A percentile compares a stretch with the other conserved stretches of the same genome.
These are phyloP conservation scores for Brassica hybrid DNA, from an alignment of 441 rosid genomes.

Conservation along the genomic window DNA sequence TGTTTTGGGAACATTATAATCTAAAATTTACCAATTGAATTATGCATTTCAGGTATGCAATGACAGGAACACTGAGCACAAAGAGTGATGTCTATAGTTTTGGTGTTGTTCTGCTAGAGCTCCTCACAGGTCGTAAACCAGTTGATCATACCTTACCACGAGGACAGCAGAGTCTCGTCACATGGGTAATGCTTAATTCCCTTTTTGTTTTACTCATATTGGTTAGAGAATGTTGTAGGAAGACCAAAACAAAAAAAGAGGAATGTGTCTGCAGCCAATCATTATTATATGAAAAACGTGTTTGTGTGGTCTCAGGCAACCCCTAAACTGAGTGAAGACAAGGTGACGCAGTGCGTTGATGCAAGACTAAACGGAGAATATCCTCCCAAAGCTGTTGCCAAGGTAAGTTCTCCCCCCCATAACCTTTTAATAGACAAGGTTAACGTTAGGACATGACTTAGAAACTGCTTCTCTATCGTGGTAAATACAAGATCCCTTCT, in stretches of 20 bases:
- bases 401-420: conserved; percentile 42
- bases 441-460: no score
- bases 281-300: not conserved
- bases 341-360: conserved; percentile 67
- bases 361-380: conserved; percentile 59
- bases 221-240: conserved; percentile 8
- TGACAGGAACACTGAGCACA: conserved; percentile 64
- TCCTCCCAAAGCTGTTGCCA: conserved; percentile 70
- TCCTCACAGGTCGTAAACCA: conserved; percentile 68
- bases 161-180: conserved; percentile 70
- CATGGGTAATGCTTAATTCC: conserved; percentile 55
- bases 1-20: not conserved
- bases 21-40: not conserved
- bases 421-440: no score
- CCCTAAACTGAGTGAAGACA: conserved; percentile 72
- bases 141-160: conserved; percentile 69
- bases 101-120: conserved; percentile 67
- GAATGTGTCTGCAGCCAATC: not conserved
- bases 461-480: no score
- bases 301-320: conserved; percentile 55
- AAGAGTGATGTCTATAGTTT: conserved; percentile 76
- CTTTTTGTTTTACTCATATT: conserved; percentile 12
- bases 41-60: conserved; percentile 53
- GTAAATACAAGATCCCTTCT: no score
- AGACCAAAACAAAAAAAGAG: not conserved